Percentiles rank a stretch among this genome's conserved stretches.
These are phyloP conservation scores for Boletus huronensis DNA, from an alignment of 768 basidiomycete genomes.

Conservation along the genomic window DNA sequence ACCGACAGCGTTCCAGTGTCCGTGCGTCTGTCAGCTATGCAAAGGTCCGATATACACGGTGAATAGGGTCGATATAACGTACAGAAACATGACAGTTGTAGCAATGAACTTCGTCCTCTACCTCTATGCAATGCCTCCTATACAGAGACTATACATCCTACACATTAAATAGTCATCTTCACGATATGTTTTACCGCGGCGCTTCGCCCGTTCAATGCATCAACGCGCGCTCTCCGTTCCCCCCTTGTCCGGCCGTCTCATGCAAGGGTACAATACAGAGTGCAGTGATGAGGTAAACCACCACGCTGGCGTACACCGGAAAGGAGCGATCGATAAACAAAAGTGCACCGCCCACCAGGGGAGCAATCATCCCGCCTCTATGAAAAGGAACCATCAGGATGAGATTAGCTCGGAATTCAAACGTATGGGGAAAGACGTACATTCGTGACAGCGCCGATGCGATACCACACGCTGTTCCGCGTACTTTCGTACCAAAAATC, in stretches of 20 bases:
- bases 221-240: constrained; percentile 12
- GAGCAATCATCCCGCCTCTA: constrained; percentile 89
- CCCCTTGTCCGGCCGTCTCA: constrained; percentile 44
- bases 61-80: neutral
- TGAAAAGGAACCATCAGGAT: neutral
- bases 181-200: neutral
- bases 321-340: constrained; percentile 63
- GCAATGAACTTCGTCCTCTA: neutral
- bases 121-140: neutral
- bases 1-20: too few relatives aligned
- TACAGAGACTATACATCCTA: neutral
- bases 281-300: constrained; percentile 60
- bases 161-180: neutral
- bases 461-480: constrained; percentile 86
- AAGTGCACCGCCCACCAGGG: constrained; percentile 70
- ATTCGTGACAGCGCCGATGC: constrained; percentile 84
- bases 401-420: too few relatives aligned
- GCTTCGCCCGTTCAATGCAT: constrained; percentile 16
- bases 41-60: too few relatives aligned
- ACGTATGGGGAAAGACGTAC: constrained; percentile 38
- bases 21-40: too few relatives aligned
- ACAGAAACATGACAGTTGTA: neutral
- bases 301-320: constrained; percentile 74
- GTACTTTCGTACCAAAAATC: constrained; percentile 79
- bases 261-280: constrained; percentile 57